Percentiles rank a stretch among this genome's conserved stretches.
Conservation (phyloP, 768 basidiomycete genomes). For the Suillus sp. region DNA sequence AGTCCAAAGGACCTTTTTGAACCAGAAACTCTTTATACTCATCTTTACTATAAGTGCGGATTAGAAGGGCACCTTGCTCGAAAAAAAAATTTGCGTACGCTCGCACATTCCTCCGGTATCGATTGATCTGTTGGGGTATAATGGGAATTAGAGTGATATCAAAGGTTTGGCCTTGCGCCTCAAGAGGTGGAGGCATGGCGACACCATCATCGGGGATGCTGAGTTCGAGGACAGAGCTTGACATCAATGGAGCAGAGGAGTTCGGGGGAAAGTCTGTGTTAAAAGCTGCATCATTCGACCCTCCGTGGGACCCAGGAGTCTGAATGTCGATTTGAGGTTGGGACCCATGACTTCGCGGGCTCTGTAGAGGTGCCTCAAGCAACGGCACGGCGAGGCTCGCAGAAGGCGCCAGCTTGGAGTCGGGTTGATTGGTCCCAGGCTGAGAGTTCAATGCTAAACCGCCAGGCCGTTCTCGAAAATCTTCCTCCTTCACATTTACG, state of each 20-base stretch:
- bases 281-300: background rate
- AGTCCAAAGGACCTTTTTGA: constrained; percentile 1
- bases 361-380: constrained; percentile 1
- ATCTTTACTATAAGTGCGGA: background rate
- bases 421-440: background rate
- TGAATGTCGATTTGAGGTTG: background rate
- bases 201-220: background rate
- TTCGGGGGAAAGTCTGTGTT: background rate
- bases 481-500: background rate
- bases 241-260: background rate
- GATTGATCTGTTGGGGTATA: background rate
- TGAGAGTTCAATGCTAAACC: background rate
- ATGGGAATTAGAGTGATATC: background rate
- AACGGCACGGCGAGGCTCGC: constrained; percentile 1
- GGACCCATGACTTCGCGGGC: too few species aligned
- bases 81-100: background rate
- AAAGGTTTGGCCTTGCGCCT: background rate
- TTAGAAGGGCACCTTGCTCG: background rate
- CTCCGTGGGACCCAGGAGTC: background rate
- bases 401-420: background rate
- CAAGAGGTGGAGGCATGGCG: too few species aligned
- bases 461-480: background rate
- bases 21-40: too few species aligned
- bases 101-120: background rate
- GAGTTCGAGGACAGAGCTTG: background rate